A percentile compares a stretch with the other conserved stretches of the same genome.
Evolutionary conservation across 1,284 basidiomycete genomes (phyloP).

Genomic region (Microbotryomycetes sp.): DNA sequence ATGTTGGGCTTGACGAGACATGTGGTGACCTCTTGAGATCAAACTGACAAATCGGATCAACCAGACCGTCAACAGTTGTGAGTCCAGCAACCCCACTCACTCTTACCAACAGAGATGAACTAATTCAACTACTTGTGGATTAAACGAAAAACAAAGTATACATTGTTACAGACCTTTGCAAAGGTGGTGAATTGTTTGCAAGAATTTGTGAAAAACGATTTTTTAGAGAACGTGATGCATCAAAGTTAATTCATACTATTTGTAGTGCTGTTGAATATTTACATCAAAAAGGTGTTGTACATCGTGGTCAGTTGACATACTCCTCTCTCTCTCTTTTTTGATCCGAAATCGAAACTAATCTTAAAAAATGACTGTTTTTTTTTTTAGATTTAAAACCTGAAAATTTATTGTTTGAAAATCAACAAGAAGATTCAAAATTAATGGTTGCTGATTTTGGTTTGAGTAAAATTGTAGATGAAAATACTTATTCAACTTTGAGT

Average conservation of each 20-base stretch:
- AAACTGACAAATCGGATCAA: background rate
- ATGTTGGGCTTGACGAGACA: slow-evolving; percentile 24
- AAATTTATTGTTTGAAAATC: slow-evolving; percentile 86
- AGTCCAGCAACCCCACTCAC: slow-evolving; percentile 32
- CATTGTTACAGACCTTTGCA: slow-evolving; percentile 91
- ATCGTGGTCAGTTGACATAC: slow-evolving; percentile 56
- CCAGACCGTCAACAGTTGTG: slow-evolving; percentile 84
- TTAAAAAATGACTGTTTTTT: slow-evolving; percentile 89
- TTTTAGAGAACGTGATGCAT: slow-evolving; percentile 59
- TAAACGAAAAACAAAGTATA: too few species aligned
- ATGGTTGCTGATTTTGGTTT: slow-evolving; percentile 98
- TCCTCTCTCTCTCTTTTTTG: background rate
- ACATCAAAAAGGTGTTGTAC: slow-evolving; percentile 85
- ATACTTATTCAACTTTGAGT: slow-evolving; percentile 77
- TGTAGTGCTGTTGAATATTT: slow-evolving; percentile 82
- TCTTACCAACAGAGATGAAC: background rate
- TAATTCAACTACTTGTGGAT: slow-evolving; percentile 7
- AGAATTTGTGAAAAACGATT: slow-evolving; percentile 77
- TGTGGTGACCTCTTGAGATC: too few species aligned
- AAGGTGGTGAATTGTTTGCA: slow-evolving; percentile 94
- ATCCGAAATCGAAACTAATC: slow-evolving; percentile 83
- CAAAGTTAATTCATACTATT: slow-evolving; percentile 77
- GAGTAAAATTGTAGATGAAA: slow-evolving; percentile 62
- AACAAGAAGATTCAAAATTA: slow-evolving; percentile 82
- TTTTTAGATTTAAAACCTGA: slow-evolving; percentile 85